Evolutionary conservation across 805 yeast species (phyloP).

Genomic region (Pichia kluyveri): DNA sequence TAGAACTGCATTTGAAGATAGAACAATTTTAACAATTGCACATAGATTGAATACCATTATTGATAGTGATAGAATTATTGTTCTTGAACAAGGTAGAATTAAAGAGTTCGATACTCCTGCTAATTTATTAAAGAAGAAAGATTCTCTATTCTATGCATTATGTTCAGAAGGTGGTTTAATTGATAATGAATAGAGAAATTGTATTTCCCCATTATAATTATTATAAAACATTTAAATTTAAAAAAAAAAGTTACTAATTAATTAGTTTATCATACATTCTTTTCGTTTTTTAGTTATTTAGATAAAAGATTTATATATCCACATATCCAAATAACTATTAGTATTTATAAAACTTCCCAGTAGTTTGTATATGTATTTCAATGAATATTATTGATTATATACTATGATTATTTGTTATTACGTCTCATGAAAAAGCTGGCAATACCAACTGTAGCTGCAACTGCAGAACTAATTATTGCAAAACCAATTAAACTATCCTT

Average conservation of each 20-base stretch:
- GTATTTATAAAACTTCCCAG: too few relatives aligned
- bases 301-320: too few relatives aligned
- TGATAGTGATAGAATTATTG: conserved; percentile 72
- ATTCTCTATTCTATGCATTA: conserved; percentile 68
- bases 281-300: too few relatives aligned
- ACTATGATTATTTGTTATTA: not conserved
- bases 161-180: conserved; percentile 69
- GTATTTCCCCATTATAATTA: too few relatives aligned
- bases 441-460: conserved; percentile 69
- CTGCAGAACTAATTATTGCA: conserved; percentile 76
- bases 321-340: too few relatives aligned
- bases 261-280: too few relatives aligned
- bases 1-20: conserved; percentile 60
- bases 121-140: conserved; percentile 52
- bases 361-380: too few relatives aligned
- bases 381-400: not conserved
- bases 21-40: conserved; percentile 79
- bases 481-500: conserved; percentile 84
- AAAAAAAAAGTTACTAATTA: too few relatives aligned
- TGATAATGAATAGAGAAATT: not conserved
- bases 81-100: conserved; percentile 65
- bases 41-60: conserved; percentile 77
- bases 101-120: conserved; percentile 71
- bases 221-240: too few relatives aligned
- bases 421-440: conserved; percentile 14